These are phyloP conservation scores for Aspergillus brasiliensis DNA, from an alignment of 2,329 filamentous ascomycete genomes.

Conservation along the genomic window DNA sequence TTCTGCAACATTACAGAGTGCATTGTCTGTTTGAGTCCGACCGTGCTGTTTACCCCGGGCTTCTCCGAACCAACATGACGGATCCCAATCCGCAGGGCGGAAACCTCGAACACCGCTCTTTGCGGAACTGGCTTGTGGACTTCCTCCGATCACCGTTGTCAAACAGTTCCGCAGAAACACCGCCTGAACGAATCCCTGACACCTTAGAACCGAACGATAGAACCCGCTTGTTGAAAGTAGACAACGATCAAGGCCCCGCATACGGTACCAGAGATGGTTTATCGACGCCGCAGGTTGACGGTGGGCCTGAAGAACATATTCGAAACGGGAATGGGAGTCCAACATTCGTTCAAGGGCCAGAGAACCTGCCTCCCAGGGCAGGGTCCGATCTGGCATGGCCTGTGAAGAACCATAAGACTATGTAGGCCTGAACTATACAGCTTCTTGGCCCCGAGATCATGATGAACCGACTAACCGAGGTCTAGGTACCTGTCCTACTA, in stretches of 20 bases:
- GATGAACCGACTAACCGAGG: slow-evolving; percentile 3
- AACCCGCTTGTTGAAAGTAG: slow-evolving; percentile 44
- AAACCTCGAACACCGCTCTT: slow-evolving; percentile 24
- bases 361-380: slow-evolving; percentile 66
- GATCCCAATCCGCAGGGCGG: slow-evolving; percentile 29
- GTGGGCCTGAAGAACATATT: slow-evolving; percentile 34
- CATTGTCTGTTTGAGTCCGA: slow-evolving; percentile 5
- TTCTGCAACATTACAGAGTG: background rate
- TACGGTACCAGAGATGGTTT: slow-evolving; percentile 56
- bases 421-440: slow-evolving; percentile 57
- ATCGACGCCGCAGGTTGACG: slow-evolving; percentile 27
- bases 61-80: slow-evolving; percentile 25
- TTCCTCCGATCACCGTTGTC: slow-evolving; percentile 30
- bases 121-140: slow-evolving; percentile 35
- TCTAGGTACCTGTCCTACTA: slow-evolving; percentile 88
- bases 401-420: slow-evolving; percentile 69
- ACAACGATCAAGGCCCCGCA: slow-evolving; percentile 37
- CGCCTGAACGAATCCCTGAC: slow-evolving; percentile 11
- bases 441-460: background rate
- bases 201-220: slow-evolving; percentile 32
- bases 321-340: slow-evolving; percentile 37
- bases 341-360: slow-evolving; percentile 55
- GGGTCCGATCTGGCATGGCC: slow-evolving; percentile 73
- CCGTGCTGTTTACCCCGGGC: slow-evolving; percentile 4
- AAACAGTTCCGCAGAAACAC: slow-evolving; percentile 14